Evolutionary conservation across 257 asterid genomes (phyloP).

Genomic region (Pogostemon cablin): DNA sequence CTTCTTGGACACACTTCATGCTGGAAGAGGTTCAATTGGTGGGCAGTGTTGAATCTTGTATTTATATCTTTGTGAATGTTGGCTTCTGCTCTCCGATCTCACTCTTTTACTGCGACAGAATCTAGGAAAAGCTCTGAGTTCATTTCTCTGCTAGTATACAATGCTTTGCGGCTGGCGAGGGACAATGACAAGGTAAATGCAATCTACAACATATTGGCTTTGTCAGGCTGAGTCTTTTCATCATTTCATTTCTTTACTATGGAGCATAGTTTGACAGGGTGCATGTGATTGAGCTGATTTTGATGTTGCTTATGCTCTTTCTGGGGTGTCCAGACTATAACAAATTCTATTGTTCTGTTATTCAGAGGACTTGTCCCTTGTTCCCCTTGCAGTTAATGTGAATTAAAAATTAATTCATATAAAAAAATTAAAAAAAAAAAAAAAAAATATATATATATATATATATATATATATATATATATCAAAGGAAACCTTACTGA

Average conservation of each 20-base stretch:
- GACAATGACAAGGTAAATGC: slow-evolving; percentile 89
- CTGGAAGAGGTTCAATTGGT: slow-evolving; percentile 52
- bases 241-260: slow-evolving; percentile 19
- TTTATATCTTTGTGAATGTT: slow-evolving; percentile 33
- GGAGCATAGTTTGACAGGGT: slow-evolving; percentile 20
- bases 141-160: slow-evolving; percentile 60
- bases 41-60: slow-evolving; percentile 32
- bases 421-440: not conserved
- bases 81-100: slow-evolving; percentile 36
- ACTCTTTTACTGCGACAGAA: slow-evolving; percentile 47
- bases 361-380: not conserved
- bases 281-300: slow-evolving; percentile 25
- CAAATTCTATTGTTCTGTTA: not conserved
- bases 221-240: slow-evolving; percentile 5
- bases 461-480: no score
- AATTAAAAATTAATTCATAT: not conserved
- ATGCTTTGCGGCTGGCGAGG: slow-evolving; percentile 68
- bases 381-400: not conserved
- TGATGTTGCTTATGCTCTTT: slow-evolving; percentile 22
- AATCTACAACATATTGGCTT: not conserved
- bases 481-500: not conserved
- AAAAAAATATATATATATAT: no score
- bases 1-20: slow-evolving; percentile 51
- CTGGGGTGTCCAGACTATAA: not conserved
- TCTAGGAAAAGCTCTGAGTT: slow-evolving; percentile 49